Percentiles rank a stretch among this genome's conserved stretches.
Conservation (phyloP, 1,284 basidiomycete species). For the Trichosporon sp. region DNA sequence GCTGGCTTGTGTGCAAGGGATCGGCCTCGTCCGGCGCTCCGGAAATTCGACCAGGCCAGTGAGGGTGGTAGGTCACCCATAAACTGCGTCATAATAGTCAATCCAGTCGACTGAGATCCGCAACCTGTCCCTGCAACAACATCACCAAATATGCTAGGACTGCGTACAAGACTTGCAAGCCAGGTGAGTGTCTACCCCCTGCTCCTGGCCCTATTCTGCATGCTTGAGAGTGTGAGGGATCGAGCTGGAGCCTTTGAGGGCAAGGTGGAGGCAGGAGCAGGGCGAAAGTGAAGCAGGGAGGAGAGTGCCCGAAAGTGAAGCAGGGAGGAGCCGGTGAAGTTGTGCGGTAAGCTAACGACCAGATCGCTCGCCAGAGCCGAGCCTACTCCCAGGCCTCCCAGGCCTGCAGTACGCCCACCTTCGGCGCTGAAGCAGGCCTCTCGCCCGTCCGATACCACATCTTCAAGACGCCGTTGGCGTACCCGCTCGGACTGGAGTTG, state of each 20-base stretch:
- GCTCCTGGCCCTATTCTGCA: neutral
- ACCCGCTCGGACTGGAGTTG: slow-evolving; percentile 61
- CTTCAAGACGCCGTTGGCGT: slow-evolving; percentile 67
- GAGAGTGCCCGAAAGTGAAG: too few species aligned
- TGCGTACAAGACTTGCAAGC: neutral
- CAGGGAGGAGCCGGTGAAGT: too few species aligned
- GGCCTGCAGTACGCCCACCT: neutral
- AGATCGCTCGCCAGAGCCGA: neutral
- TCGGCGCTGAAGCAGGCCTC: slow-evolving; percentile 8
- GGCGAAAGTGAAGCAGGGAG: neutral
- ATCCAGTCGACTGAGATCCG: too few species aligned
- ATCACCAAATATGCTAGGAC: neutral
- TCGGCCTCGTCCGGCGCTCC: slow-evolving; percentile 1
- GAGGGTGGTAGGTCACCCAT: neutral
- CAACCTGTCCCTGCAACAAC: neutral
- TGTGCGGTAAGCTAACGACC: neutral
- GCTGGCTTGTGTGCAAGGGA: neutral
- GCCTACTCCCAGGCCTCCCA: neutral
- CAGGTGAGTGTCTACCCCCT: neutral
- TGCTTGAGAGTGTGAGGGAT: too few species aligned
- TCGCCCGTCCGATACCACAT: slow-evolving; percentile 69
- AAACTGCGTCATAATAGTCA: neutral
- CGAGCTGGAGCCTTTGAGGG: too few species aligned
- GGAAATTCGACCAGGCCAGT: neutral
- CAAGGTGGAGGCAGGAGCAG: too few species aligned